Conservation (phyloP, 2,329 filamentous ascomycete genomes). For the Ophiostoma sp. region DNA sequence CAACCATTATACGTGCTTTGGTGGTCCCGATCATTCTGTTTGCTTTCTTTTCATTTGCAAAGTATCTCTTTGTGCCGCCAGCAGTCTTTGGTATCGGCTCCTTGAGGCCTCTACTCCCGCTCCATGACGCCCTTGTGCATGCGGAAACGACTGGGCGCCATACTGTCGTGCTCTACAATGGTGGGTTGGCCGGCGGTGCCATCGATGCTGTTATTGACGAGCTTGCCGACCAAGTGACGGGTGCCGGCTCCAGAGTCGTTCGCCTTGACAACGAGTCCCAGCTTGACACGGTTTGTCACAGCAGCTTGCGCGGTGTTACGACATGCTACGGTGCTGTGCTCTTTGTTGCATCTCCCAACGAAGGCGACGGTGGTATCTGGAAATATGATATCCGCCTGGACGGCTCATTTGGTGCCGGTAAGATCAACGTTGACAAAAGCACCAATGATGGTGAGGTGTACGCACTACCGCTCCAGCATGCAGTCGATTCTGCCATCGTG, state of each 20-base stretch:
- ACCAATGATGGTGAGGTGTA: slow-evolving; percentile 75
- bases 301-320: slow-evolving; percentile 58
- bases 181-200: slow-evolving; percentile 60
- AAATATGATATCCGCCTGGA: slow-evolving; percentile 83
- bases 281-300: slow-evolving; percentile 47
- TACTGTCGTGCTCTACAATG: slow-evolving; percentile 74
- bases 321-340: slow-evolving; percentile 66
- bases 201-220: slow-evolving; percentile 65
- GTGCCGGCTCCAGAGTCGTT: slow-evolving; percentile 44
- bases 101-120: slow-evolving; percentile 54
- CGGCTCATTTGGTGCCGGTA: slow-evolving; percentile 58
- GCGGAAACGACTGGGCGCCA: slow-evolving; percentile 54
- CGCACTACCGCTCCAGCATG: slow-evolving; percentile 67
- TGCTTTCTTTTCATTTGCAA: slow-evolving; percentile 62
- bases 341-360: slow-evolving; percentile 67
- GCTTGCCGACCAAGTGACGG: slow-evolving; percentile 53
- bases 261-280: slow-evolving; percentile 30
- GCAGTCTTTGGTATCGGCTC: slow-evolving; percentile 68
- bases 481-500: slow-evolving; percentile 69
- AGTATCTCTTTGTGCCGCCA: slow-evolving; percentile 76
- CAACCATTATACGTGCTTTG: slow-evolving; percentile 53
- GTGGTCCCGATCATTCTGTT: slow-evolving; percentile 54
- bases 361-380: slow-evolving; percentile 64
- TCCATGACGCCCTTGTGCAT: slow-evolving; percentile 56
- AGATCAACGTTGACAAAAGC: slow-evolving; percentile 57